Evolutionary conservation across 192 early-diverging fungal genomes (phyloP).

Genomic region (Chytriomyces hyalinus): DNA sequence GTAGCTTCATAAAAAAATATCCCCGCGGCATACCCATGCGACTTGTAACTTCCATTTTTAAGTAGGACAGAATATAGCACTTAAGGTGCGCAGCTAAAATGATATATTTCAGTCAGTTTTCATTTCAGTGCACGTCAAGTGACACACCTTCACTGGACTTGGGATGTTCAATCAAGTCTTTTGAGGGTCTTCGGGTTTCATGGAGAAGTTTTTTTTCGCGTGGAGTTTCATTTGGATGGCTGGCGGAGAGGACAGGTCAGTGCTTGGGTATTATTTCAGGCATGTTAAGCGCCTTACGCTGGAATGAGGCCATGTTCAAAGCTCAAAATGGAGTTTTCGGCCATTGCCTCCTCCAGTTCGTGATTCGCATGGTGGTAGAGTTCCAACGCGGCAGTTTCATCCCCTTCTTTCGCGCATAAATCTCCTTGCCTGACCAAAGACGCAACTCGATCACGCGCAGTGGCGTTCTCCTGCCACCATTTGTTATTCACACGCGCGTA

Average conservation of each 20-base stretch:
- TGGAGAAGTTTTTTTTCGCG: constrained; percentile 43
- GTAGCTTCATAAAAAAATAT: background rate
- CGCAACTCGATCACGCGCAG: constrained; percentile 28
- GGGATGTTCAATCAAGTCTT: background rate
- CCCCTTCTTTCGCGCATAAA: constrained; percentile 45
- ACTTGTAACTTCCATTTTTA: constrained; percentile 50
- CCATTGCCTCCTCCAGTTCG: constrained; percentile 61
- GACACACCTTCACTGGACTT: background rate
- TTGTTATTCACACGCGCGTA: constrained; percentile 3
- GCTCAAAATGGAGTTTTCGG: constrained; percentile 51
- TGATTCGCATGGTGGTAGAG: constrained; percentile 53
- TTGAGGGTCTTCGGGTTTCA: too few relatives aligned
- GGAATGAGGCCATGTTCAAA: background rate
- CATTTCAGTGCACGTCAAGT: background rate
- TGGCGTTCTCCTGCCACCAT: constrained; percentile 40
- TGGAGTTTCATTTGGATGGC: constrained; percentile 48
- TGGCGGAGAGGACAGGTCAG: too few relatives aligned
- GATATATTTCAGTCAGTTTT: background rate
- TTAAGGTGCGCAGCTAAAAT: constrained; percentile 30
- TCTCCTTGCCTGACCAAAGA: constrained; percentile 57
- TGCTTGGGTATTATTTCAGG: background rate
- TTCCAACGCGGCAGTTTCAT: constrained; percentile 54
- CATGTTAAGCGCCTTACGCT: background rate
- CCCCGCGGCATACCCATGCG: constrained; percentile 40
- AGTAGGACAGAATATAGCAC: constrained; percentile 49